A percentile compares a stretch with the other conserved stretches of the same genome.
Conservation (phyloP, 805 yeast species). For the Pichia manshurica region DNA sequence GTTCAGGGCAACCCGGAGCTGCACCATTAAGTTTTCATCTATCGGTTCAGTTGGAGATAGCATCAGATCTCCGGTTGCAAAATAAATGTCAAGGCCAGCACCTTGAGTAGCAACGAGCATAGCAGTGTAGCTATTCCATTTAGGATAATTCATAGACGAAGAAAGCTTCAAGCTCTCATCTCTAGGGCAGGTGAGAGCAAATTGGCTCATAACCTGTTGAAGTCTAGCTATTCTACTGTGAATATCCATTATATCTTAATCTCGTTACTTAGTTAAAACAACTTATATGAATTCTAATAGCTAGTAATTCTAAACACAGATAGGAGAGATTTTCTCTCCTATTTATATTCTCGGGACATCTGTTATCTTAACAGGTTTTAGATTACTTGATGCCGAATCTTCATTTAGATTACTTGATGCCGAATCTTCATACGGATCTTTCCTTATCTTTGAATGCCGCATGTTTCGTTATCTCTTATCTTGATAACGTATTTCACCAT, state of each 20-base stretch:
- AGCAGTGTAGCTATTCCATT: not conserved
- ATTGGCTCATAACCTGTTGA: slow-evolving; percentile 3
- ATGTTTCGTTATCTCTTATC: not conserved
- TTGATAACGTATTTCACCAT: no score
- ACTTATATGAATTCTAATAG: no score
- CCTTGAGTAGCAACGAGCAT: not conserved
- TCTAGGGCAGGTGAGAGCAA: not conserved
- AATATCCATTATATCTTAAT: not conserved
- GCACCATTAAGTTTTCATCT: not conserved
- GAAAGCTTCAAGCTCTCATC: not conserved
- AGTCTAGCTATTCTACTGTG: not conserved
- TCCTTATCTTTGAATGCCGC: no score
- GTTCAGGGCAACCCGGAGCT: not conserved
- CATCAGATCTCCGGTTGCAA: not conserved
- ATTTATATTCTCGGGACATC: no score
- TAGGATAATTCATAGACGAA: not conserved
- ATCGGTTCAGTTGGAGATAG: not conserved
- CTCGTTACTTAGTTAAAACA: no score
- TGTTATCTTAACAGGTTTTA: no score
- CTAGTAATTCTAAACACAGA: no score
- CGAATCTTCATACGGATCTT: no score
- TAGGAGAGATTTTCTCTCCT: no score
- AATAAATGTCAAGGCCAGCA: not conserved
- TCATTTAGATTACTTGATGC: no score
- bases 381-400: no score